Evolutionary conservation across 129 eudicot genomes (phyloP).

Genomic region (Arctium minus): DNA sequence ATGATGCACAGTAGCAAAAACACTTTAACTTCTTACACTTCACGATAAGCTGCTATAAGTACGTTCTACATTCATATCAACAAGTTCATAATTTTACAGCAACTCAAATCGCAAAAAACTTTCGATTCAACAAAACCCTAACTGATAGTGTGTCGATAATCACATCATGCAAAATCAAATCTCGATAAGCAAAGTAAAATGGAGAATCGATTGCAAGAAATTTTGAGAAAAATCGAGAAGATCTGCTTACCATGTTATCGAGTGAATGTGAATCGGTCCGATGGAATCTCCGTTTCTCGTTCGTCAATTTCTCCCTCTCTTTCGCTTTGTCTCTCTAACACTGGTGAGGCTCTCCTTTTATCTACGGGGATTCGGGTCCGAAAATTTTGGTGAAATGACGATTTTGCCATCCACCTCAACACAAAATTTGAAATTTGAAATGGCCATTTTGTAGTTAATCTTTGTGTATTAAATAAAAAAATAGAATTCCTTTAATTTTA

Average conservation of each 20-base stretch:
- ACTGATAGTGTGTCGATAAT: background rate
- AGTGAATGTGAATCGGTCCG: constrained; percentile 18
- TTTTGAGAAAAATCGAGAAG: background rate
- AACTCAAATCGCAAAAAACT: constrained; percentile 19
- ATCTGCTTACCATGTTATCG: constrained; percentile 22
- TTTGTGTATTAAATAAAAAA: background rate
- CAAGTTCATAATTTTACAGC: background rate
- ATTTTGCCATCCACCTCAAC: constrained; percentile 12
- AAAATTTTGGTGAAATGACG: background rate
- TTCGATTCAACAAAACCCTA: constrained; percentile 15
- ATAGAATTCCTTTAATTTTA: too few relatives aligned
- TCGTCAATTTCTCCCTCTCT: constrained; percentile 6
- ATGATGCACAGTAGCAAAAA: background rate
- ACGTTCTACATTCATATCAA: constrained; percentile 9
- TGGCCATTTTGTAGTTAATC: background rate
- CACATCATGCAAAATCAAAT: background rate
- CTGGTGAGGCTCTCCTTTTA: constrained; percentile 8
- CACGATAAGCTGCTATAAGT: background rate
- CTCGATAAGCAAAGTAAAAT: background rate
- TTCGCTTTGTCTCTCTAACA: background rate
- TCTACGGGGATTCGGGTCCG: constrained; percentile 17
- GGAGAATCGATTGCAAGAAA: background rate
- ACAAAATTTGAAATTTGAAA: constrained; percentile 21
- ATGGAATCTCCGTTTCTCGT: constrained; percentile 14
- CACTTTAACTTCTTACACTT: background rate